Conservation (phyloP, 305 asterid genomes). For the Fraxinus floribunda region DNA sequence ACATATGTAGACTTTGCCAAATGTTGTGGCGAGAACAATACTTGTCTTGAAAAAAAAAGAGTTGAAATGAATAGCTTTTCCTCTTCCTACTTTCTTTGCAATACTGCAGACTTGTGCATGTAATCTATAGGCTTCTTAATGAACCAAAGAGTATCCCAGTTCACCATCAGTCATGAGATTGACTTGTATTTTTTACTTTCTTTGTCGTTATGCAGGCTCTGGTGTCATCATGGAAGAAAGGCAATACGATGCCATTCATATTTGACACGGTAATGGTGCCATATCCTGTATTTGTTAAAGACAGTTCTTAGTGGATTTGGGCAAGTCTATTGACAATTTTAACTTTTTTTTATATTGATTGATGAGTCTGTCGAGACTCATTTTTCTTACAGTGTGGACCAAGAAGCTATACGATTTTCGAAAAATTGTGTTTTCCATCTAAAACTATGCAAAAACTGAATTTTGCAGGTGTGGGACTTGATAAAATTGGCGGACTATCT, state of each 20-base stretch:
- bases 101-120: not conserved
- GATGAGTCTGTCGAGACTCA: not conserved
- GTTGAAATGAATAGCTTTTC: not conserved
- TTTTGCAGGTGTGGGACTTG: conserved; percentile 79
- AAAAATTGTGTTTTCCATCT: not conserved
- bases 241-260: conserved; percentile 87
- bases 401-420: not conserved
- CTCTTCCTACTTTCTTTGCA: not conserved
- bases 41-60: not conserved
- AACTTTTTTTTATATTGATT: not conserved
- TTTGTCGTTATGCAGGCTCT: conserved; percentile 57
- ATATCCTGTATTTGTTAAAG: not conserved
- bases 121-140: not conserved
- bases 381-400: not conserved
- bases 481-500: conserved; percentile 92
- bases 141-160: not conserved
- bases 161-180: not conserved
- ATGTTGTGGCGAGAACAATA: not conserved
- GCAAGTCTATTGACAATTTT: not conserved
- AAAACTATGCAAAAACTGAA: not conserved
- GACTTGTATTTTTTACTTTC: not conserved
- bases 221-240: conserved; percentile 75
- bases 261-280: conserved; percentile 65
- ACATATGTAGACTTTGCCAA: not conserved
- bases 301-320: not conserved